Conservation (phyloP, 768 basidiomycete genomes). For the Kwoniella sp. region DNA sequence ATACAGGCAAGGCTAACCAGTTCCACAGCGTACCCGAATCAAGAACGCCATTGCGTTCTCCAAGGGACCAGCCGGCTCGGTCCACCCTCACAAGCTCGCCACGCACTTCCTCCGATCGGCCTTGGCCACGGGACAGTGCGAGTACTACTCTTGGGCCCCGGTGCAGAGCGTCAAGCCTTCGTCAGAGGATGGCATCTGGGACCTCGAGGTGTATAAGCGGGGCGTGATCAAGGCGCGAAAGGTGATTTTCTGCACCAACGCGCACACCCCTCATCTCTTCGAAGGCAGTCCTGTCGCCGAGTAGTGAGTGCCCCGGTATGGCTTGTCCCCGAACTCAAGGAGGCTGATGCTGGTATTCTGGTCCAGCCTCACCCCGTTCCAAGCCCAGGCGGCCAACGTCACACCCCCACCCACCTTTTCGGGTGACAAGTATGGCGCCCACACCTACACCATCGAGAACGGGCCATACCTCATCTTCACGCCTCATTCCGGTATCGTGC, state of each 20-base stretch:
- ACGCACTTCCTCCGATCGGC: slow-evolving; percentile 23
- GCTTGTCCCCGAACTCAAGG: not conserved
- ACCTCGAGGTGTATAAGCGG: slow-evolving; percentile 4
- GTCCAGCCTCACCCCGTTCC: slow-evolving; percentile 20
- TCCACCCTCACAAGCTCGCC: slow-evolving; percentile 35
- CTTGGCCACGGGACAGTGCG: slow-evolving; percentile 3
- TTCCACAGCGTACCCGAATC: slow-evolving; percentile 15
- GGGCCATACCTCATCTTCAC: slow-evolving; percentile 24
- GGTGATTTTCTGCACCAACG: slow-evolving; percentile 27
- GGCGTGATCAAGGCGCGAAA: slow-evolving; percentile 18
- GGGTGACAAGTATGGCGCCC: slow-evolving; percentile 8
- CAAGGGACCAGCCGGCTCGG: slow-evolving; percentile 24
- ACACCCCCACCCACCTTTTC: slow-evolving; percentile 19
- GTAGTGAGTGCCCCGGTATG: slow-evolving; percentile 4
- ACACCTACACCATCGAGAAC: slow-evolving; percentile 16
- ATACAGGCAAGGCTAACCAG: not conserved
- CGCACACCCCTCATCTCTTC: slow-evolving; percentile 21
- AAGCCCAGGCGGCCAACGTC: slow-evolving; percentile 19
- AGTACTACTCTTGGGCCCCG: slow-evolving; percentile 27
- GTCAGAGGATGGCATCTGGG: slow-evolving; percentile 3
- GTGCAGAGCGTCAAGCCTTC: slow-evolving; percentile 2
- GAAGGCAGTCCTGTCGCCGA: slow-evolving; percentile 1
- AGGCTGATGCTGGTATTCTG: too few relatives aligned
- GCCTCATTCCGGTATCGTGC: slow-evolving; percentile 14
- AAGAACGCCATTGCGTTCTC: slow-evolving; percentile 7